Conservation (phyloP, 78 protist species). For the Dictyostelium capitatum region DNA sequence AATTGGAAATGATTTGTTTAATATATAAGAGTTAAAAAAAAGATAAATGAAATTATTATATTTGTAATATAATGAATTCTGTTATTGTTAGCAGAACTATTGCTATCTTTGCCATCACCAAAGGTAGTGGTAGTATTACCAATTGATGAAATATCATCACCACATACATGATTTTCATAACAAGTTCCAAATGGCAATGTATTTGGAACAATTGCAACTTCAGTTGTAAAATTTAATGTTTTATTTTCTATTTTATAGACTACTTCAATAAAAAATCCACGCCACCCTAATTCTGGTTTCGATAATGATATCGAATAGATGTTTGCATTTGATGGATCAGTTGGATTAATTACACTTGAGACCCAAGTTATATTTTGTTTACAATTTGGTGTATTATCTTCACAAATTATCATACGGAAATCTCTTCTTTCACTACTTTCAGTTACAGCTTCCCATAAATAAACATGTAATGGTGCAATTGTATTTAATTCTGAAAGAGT, state of each 20-base stretch:
- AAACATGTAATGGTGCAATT: not conserved
- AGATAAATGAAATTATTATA: too few species aligned
- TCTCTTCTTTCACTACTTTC: slow-evolving; percentile 20
- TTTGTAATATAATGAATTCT: too few species aligned
- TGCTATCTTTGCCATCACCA: too few species aligned
- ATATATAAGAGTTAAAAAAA: too few species aligned
- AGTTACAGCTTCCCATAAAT: slow-evolving; percentile 25
- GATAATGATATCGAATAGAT: not conserved
- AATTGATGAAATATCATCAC: not conserved
- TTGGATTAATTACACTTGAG: not conserved
- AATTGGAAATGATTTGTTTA: too few species aligned
- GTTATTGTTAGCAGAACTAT: too few species aligned
- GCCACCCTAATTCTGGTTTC: not conserved
- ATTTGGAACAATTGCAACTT: slow-evolving; percentile 20
- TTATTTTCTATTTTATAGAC: too few species aligned
- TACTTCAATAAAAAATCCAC: slow-evolving; percentile 2
- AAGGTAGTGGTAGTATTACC: too few species aligned
- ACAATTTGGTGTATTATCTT: not conserved
- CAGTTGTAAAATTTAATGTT: not conserved
- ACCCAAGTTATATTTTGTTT: not conserved
- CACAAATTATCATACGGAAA: slow-evolving; percentile 7
- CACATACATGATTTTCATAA: not conserved
- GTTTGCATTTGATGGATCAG: not conserved
- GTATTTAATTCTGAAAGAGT: not conserved
- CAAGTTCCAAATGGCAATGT: not conserved